Conservation (phyloP, 768 basidiomycete species). For the Suillus clintonianus region DNA sequence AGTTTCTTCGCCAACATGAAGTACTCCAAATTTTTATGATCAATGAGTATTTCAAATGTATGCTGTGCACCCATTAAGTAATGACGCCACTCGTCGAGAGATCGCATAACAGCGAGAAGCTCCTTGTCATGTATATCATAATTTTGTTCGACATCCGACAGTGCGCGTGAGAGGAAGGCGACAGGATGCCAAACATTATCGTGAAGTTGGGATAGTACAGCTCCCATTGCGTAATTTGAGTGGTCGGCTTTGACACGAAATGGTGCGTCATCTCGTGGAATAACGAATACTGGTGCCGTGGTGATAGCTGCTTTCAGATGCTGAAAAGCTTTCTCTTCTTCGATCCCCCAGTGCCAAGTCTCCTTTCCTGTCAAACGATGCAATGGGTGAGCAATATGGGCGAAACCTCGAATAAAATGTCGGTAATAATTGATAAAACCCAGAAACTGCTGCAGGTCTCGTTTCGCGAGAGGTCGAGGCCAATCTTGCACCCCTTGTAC, state of each 20-base stretch:
- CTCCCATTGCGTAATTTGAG: constrained; percentile 34
- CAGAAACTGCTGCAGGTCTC: constrained; percentile 42
- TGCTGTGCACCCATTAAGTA: neutral
- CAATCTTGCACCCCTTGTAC: constrained; percentile 6
- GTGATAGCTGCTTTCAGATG: constrained; percentile 29
- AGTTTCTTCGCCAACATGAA: too few relatives aligned
- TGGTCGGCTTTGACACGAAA: constrained; percentile 30
- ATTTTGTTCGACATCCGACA: constrained; percentile 39
- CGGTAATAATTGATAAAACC: constrained; percentile 43
- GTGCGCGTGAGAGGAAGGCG: constrained; percentile 37
- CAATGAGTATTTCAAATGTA: constrained; percentile 25
- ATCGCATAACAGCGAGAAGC: constrained; percentile 24
- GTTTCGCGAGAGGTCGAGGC: constrained; percentile 16
- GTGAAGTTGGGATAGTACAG: constrained; percentile 26
- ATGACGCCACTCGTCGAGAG: neutral
- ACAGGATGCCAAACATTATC: constrained; percentile 33
- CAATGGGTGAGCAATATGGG: constrained; percentile 30
- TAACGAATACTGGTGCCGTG: constrained; percentile 25
- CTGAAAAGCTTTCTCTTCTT: constrained; percentile 26
- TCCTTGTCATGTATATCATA: constrained; percentile 47
- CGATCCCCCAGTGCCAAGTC: constrained; percentile 26
- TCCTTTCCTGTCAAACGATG: constrained; percentile 28
- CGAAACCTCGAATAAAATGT: constrained; percentile 35
- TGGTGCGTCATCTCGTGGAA: constrained; percentile 10
- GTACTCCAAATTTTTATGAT: constrained; percentile 46